These are phyloP conservation scores for Monosporascus sp. DNA, from an alignment of 2,329 filamentous ascomycete genomes.

Conservation along the genomic window DNA sequence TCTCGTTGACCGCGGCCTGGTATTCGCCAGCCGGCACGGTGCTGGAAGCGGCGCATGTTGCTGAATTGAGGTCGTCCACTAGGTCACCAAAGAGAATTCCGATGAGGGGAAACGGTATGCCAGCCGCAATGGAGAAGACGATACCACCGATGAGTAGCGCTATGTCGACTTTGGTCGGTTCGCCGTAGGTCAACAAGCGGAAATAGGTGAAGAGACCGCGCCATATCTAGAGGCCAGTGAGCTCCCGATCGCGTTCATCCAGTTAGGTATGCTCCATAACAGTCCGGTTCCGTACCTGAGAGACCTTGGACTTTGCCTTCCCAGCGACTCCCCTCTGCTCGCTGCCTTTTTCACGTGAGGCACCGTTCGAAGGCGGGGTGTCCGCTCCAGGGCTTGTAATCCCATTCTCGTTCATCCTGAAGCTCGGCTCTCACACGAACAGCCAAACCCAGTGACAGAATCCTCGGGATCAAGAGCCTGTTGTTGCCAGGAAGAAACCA, in stretches of 20 bases:
- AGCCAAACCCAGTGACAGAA: background rate
- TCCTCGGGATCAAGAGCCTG: background rate
- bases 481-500: background rate
- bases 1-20: slow-evolving; percentile 37
- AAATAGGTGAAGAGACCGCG: slow-evolving; percentile 34
- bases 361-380: background rate
- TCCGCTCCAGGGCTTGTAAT: background rate
- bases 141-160: slow-evolving; percentile 35
- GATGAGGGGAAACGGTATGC: slow-evolving; percentile 57
- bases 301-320: background rate
- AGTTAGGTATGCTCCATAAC: too few relatives aligned
- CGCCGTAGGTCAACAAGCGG: slow-evolving; percentile 38
- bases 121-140: slow-evolving; percentile 47
- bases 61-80: slow-evolving; percentile 54
- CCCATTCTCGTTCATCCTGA: background rate
- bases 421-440: background rate
- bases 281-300: background rate
- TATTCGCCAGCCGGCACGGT: slow-evolving; percentile 22
- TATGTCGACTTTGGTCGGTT: slow-evolving; percentile 38
- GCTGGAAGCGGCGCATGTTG: slow-evolving; percentile 40
- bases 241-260: background rate
- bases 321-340: background rate
- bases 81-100: slow-evolving; percentile 60
- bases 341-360: background rate
- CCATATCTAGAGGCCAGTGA: slow-evolving; percentile 6